Base-by-base conservation (phyloP, 1,139 yeast species). In the Taphrina flavorubra region DNA sequence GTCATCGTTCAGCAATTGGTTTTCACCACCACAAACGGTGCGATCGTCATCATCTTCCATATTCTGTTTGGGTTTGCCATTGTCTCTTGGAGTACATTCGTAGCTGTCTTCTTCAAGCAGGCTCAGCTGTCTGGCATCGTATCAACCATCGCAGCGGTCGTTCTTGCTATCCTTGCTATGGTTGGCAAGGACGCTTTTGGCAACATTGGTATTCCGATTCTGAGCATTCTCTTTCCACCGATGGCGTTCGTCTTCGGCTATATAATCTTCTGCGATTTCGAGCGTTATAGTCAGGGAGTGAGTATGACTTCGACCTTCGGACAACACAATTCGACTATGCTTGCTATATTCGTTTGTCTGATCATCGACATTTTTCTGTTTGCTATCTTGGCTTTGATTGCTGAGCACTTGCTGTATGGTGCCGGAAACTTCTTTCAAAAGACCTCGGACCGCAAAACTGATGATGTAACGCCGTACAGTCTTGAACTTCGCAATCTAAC, bases 121-220 rank as follows among this genome's bases (percentile, higher is more conserved):
- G 76, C 80, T 1, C 79, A 77, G 66, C 68, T 77, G n/a, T 73
- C 81, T 1, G 81, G 81, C 6, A 77, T 78, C 59, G 70, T 76
- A 1, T 74, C 79, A 0, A 76, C 80, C 6, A 79, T 77, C 0
- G 51, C 77, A 1, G 77, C 78, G 6, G 75, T 75, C 18, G 62
- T 78, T n/a, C 70, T 78, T 44, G 81, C 78, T 2, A 74, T 78
- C 49, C 72, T 75, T 70, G 74, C 77, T 1, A 76, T 78, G 16
- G 74, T 78, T 6, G 57, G 56, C 78, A 77, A 65, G 73, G 76
- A 46, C 51, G 69, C 72, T 25, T 61, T 73, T 8, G 78, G 74
- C 6, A 74, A 76, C 0, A 74, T 77, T 7, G 62, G 51, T 11
- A 58, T 44, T 20, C 76, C 77, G 60, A 76, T 73, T 0, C 70